Conservation (phyloP, 139 green algal species). For the Penium margaritaceum region DNA sequence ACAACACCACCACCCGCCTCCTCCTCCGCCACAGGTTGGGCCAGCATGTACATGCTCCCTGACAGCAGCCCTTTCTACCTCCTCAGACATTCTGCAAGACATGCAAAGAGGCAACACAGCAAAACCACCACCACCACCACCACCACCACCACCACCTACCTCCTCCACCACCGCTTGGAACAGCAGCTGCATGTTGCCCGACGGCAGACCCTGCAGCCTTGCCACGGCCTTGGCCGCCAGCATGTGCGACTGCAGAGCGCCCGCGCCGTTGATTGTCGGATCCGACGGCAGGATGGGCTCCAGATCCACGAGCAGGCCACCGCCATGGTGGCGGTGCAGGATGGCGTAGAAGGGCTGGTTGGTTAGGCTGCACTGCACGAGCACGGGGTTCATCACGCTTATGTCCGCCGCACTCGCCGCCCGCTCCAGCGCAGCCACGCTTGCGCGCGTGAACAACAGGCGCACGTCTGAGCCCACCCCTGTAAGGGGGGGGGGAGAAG, state of each 20-base stretch:
- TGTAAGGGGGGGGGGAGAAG: background rate
- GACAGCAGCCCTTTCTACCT: no score
- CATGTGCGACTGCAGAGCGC: conserved; percentile 33
- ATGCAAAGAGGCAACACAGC: no score
- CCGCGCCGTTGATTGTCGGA: background rate
- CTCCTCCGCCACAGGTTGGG: no score
- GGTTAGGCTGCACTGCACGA: background rate
- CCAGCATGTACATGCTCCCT: no score
- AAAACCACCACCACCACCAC: no score
- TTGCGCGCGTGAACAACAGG: conserved; percentile 12
- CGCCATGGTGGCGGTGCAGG: conserved; percentile 15
- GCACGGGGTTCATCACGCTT: conserved; percentile 4
- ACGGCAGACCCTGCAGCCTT: conserved; percentile 21
- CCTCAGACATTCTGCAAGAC: no score
- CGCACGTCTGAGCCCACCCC: conserved; percentile 11
- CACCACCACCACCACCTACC: no score
- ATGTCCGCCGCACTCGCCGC: background rate
- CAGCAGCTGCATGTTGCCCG: conserved; percentile 15
- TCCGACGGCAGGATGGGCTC: background rate
- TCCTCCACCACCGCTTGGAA: conserved; percentile 41
- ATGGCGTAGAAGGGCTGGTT: conserved; percentile 15
- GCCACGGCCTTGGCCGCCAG: conserved; percentile 20
- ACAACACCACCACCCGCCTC: no score
- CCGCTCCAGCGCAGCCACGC: background rate
- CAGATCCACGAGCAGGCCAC: background rate